Evolutionary conservation across 352 stramenopile species (phyloP).

Genomic region (Detonula confervacea): DNA sequence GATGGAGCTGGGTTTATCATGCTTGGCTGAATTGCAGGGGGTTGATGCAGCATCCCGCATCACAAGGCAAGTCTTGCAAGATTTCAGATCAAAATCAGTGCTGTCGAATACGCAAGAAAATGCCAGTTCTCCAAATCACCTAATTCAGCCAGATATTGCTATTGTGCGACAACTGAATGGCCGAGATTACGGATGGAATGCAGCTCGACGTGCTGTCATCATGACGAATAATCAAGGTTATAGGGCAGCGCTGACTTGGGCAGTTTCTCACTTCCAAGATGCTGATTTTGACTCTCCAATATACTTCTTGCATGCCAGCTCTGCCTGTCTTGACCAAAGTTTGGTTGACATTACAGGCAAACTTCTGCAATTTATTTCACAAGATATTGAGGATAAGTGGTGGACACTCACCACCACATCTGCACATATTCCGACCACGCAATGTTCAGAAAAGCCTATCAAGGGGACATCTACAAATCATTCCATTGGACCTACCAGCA

Average conservation of each 20-base stretch:
- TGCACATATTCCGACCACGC: constrained; percentile 4
- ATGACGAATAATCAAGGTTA: constrained; percentile 72
- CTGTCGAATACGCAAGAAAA: constrained; percentile 9
- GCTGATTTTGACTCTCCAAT: constrained; percentile 72
- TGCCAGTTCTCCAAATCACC: constrained; percentile 4
- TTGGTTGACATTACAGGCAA: constrained; percentile 22
- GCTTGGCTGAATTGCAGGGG: constrained; percentile 30
- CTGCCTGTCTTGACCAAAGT: constrained; percentile 9
- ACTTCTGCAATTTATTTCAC: constrained; percentile 29
- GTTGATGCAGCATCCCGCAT: constrained; percentile 12
- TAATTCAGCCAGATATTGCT: constrained; percentile 32
- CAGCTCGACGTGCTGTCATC: constrained; percentile 59
- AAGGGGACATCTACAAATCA: constrained; percentile 9
- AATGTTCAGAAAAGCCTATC: neutral
- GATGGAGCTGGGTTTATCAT: constrained; percentile 43
- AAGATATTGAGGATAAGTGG: neutral
- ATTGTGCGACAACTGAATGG: constrained; percentile 61
- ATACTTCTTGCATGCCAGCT: constrained; percentile 18
- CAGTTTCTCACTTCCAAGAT: constrained; percentile 73
- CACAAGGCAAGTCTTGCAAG: constrained; percentile 19
- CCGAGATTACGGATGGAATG: constrained; percentile 74
- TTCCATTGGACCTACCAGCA: too few relatives aligned
- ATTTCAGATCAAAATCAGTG: constrained; percentile 24
- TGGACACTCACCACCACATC: too few relatives aligned
- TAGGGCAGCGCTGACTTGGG: constrained; percentile 72